Percentiles rank a stretch among this genome's conserved stretches.
Conservation (phyloP, 805 yeast genomes). For the Henningerozyma blattae region DNA sequence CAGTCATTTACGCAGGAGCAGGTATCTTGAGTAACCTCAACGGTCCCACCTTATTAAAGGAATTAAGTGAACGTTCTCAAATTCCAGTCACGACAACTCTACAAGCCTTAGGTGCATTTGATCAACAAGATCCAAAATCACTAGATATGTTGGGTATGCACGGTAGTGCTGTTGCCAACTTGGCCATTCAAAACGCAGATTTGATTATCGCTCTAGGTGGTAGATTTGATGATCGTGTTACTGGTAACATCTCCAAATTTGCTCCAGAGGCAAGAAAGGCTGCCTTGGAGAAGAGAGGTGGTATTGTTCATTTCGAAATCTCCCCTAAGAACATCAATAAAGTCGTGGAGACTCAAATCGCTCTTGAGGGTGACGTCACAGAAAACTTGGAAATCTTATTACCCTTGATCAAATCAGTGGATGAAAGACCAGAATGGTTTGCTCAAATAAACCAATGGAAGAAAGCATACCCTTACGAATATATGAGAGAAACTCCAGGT, state of each 20-base stretch:
- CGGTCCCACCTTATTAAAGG: constrained; percentile 69
- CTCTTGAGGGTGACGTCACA: constrained; percentile 93
- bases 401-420: constrained; percentile 55
- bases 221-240: constrained; percentile 97
- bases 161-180: constrained; percentile 89
- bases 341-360: constrained; percentile 92
- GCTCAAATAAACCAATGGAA: constrained; percentile 69
- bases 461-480: constrained; percentile 71
- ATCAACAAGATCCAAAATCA: constrained; percentile 82
- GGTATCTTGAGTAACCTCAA: constrained; percentile 74
- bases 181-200: constrained; percentile 90
- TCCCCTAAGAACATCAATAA: constrained; percentile 95
- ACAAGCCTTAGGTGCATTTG: constrained; percentile 90
- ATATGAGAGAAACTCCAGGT: constrained; percentile 69
- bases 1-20: constrained; percentile 83
- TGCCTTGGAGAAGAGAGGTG: constrained; percentile 81
- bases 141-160: constrained; percentile 98
- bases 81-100: constrained; percentile 95
- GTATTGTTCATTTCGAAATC: constrained; percentile 93
- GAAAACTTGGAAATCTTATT: constrained; percentile 59
- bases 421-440: constrained; percentile 73
- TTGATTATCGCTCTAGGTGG: constrained; percentile 91
- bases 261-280: constrained; percentile 92
- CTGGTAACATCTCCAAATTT: constrained; percentile 71
- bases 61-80: constrained; percentile 77